Evolutionary conservation across 495 filamentous ascomycete species (phyloP).

Genomic region (Lasiosphaeria ovina): DNA sequence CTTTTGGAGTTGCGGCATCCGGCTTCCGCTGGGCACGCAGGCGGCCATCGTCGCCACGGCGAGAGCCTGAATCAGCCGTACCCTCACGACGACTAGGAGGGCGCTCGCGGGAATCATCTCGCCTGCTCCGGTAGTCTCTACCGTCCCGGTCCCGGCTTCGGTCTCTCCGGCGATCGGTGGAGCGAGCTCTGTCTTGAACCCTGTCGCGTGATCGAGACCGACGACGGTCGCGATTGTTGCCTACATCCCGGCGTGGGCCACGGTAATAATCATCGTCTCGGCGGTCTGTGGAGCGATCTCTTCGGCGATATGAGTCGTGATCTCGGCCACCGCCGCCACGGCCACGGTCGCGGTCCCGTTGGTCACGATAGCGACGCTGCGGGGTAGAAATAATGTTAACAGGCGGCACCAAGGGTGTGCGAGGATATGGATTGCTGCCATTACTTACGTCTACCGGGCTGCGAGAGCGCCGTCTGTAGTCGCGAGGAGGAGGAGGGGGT

Average conservation of each 20-base stretch:
- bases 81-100: conserved; percentile 67
- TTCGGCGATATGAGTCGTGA: conserved; percentile 62
- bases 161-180: conserved; percentile 39
- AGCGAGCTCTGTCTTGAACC: conserved; percentile 48
- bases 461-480: conserved; percentile 66
- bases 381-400: conserved; percentile 33
- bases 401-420: not conserved
- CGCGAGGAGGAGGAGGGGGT: conserved; percentile 42
- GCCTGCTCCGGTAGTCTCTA: conserved; percentile 69
- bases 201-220: conserved; percentile 68
- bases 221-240: conserved; percentile 36
- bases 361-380: conserved; percentile 55
- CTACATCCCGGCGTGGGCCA: conserved; percentile 45
- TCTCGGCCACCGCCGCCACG: conserved; percentile 58
- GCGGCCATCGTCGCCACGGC: conserved; percentile 65
- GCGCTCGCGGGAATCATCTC: conserved; percentile 77
- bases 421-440: conserved; percentile 1
- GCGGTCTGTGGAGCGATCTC: conserved; percentile 73
- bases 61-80: conserved; percentile 71
- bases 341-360: conserved; percentile 43
- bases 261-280: conserved; percentile 70
- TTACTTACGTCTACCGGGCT: conserved; percentile 66
- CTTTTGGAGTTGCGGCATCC: conserved; percentile 43
- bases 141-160: conserved; percentile 56
- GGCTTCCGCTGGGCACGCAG: conserved; percentile 48